phyloP scores from a whole-genome alignment of 1,284 basidiomycete species.

The Schizophyllum commune region DNA sequence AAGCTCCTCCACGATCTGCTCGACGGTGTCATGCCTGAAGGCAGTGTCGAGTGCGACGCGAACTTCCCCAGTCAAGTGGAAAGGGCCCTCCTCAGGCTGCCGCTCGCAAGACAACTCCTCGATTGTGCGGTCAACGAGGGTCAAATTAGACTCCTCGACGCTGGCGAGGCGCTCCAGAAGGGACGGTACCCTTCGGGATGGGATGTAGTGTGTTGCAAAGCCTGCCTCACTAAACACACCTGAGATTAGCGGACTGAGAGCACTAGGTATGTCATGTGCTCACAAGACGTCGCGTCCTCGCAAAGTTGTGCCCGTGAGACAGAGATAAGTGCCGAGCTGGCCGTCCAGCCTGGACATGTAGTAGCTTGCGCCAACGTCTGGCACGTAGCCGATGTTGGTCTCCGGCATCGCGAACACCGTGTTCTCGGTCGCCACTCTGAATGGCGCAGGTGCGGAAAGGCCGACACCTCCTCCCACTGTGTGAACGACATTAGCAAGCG shows the following conservation, averaged over 20 bases:
- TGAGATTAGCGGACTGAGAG: slow-evolving; percentile 6
- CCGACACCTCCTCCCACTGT: slow-evolving; percentile 96
- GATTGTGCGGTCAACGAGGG: slow-evolving; percentile 44
- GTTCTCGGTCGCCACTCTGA: slow-evolving; percentile 92
- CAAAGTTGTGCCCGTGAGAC: slow-evolving; percentile 74
- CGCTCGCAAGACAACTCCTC: slow-evolving; percentile 62
- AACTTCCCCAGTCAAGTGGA: slow-evolving; percentile 53
- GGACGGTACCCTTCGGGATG: slow-evolving; percentile 64
- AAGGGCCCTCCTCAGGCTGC: slow-evolving; percentile 46
- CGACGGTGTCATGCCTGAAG: slow-evolving; percentile 65
- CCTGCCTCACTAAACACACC: slow-evolving; percentile 63
- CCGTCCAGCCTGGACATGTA: slow-evolving; percentile 91
- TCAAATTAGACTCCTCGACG: slow-evolving; percentile 45
- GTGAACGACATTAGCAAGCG: slow-evolving; percentile 14
- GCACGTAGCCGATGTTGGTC: slow-evolving; percentile 85
- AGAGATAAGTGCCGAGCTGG: slow-evolving; percentile 87
- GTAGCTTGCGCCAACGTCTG: slow-evolving; percentile 90
- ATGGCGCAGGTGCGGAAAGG: slow-evolving; percentile 80
- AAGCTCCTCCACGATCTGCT: slow-evolving; percentile 62
- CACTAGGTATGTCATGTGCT: slow-evolving; percentile 24
- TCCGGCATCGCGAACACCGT: slow-evolving; percentile 97
- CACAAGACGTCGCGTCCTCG: slow-evolving; percentile 78
- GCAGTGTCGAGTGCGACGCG: slow-evolving; percentile 74
- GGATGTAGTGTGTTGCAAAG: slow-evolving; percentile 86
- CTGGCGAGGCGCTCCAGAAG: slow-evolving; percentile 57